Base-by-base conservation (phyloP, 257 asterid genomes). In the Jaltomata sinuosa region DNA sequence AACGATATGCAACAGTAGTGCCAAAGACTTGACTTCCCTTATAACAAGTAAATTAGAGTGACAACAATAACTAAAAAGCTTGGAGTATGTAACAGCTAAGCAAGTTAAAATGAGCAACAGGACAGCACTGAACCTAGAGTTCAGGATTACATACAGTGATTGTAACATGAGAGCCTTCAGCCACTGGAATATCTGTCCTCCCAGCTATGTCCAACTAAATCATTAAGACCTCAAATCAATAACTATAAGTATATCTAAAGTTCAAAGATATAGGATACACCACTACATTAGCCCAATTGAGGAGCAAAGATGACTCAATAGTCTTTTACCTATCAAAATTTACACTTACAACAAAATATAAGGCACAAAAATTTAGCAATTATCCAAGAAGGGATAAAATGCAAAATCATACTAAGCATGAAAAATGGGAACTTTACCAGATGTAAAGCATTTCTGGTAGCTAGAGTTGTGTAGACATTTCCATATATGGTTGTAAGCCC, bases 101-200 rank as follows among this genome's bases (percentile, higher is more conserved):
- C 55, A 67, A 65, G 49, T 47, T 76, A 76, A 25, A 47, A 76
- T 76, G 81, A 76, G 81, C 81, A 47, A 45, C 80, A 22, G 38
- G 21, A 11, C 0, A 59, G 68, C 27, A 22, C 16, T 62, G 69
- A 62, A 27, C 14, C 34, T 12, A 62, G 38, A 64, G 72, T 27
- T 64, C n/a, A 50, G 69, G n/a, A 62, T 65, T 31, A 90, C 98
- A 82, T 93, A 96, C 98, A 80, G 95, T 93, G 83, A 94, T 89
- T 52, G 99, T 96, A 82, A 93, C 95, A 86, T 94, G 99, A 87
- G 98, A 94, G 89, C 99, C 99, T 91, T 96, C 98, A 74, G 99
- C 98, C 82, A 94, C 99, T 8, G 98, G 99, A 83, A 96, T 93
- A 84, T 94, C 98, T 8, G 97, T 91, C 91, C 98, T 90, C 85